Percentiles rank a stretch among this genome's conserved stretches.
Evolutionary conservation across 1,139 yeast genomes (phyloP).

Genomic region (Hemisphaericaspora lyxosophila): DNA sequence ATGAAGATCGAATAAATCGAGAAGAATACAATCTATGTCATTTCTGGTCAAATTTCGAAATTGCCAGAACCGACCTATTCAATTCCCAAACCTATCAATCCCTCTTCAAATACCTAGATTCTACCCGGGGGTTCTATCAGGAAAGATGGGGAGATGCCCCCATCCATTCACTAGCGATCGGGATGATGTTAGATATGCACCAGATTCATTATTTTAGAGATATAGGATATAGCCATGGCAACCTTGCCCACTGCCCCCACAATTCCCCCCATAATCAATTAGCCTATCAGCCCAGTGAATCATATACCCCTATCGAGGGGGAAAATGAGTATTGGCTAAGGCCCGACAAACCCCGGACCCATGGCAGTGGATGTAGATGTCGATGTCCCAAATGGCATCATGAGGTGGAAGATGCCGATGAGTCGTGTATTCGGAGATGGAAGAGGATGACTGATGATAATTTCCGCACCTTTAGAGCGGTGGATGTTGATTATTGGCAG

Average conservation of each 20-base stretch:
- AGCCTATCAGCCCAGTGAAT: constrained; percentile 35
- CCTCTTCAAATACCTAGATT: constrained; percentile 67
- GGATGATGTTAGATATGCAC: constrained; percentile 61
- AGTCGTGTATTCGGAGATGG: constrained; percentile 61
- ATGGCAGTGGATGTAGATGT: constrained; percentile 86
- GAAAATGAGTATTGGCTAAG: constrained; percentile 35
- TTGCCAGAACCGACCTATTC: constrained; percentile 77
- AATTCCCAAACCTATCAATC: constrained; percentile 58
- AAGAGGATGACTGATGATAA: constrained; percentile 40
- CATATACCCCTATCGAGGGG: constrained; percentile 14
- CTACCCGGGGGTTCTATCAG: constrained; percentile 75
- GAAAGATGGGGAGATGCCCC: constrained; percentile 98
- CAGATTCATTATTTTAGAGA: constrained; percentile 88
- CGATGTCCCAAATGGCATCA: constrained; percentile 58
- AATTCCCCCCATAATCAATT: constrained; percentile 54
- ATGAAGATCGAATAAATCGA: constrained; percentile 56
- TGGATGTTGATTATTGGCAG: constrained; percentile 38
- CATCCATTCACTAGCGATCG: constrained; percentile 80
- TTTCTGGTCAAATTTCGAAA: constrained; percentile 94
- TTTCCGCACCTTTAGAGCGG: constrained; percentile 21
- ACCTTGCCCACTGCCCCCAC: constrained; percentile 79
- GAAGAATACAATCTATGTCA: constrained; percentile 80
- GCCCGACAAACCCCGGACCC: constrained; percentile 43
- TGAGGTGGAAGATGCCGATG: constrained; percentile 57
- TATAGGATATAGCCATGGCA: constrained; percentile 81